Conservation (phyloP, 306 rosid genomes). For the Cucurbita moschata region DNA sequence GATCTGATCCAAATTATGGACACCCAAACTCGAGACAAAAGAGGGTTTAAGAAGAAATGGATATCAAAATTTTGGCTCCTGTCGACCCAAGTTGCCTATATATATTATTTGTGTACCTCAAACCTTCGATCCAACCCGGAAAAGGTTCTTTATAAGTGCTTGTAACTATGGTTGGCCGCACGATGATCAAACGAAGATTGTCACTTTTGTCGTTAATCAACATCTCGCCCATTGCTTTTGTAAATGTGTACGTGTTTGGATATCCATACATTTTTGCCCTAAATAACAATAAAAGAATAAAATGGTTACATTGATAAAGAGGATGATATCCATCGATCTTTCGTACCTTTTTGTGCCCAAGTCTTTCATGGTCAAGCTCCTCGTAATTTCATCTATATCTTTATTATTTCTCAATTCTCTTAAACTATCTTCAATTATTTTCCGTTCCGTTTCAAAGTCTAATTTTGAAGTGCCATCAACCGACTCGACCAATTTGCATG, state of each 20-base stretch:
- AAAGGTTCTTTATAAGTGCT: constrained; percentile 72
- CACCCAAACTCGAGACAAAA: too few relatives aligned
- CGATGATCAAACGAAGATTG: constrained; percentile 19
- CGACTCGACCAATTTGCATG: constrained; percentile 37
- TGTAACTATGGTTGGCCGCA: constrained; percentile 61
- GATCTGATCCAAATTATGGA: too few relatives aligned
- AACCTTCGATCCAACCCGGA: constrained; percentile 73
- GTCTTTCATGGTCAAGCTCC: constrained; percentile 45
- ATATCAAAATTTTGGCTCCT: too few relatives aligned
- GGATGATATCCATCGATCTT: neutral
- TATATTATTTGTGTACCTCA: constrained; percentile 24
- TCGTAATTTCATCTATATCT: constrained; percentile 20
- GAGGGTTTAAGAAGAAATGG: rapidly evolving
- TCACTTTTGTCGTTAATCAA: constrained; percentile 27
- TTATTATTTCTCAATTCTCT: constrained; percentile 14
- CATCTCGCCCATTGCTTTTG: constrained; percentile 84
- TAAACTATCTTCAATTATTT: constrained; percentile 15
- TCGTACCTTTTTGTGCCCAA: constrained; percentile 47
- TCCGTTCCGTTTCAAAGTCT: constrained; percentile 37
- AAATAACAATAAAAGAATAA: neutral
- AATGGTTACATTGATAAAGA: neutral
- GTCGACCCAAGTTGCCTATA: neutral
- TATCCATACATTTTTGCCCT: constrained; percentile 62
- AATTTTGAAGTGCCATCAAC: constrained; percentile 40
- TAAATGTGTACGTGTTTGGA: constrained; percentile 73